Evolutionary conservation across 148 eudicot species (phyloP).

Genomic region (Silene latifolia): DNA sequence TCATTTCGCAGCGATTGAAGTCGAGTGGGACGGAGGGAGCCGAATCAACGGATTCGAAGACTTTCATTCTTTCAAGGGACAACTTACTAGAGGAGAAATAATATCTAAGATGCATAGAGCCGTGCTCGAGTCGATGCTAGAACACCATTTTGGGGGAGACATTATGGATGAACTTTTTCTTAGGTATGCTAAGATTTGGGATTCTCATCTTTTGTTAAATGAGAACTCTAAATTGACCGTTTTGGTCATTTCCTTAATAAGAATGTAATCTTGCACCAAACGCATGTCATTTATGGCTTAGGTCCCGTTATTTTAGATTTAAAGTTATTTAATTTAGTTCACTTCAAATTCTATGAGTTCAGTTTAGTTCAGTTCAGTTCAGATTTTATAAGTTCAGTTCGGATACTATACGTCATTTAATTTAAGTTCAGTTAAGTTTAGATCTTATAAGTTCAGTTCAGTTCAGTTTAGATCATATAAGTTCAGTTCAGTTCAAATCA

Average conservation of each 20-base stretch:
- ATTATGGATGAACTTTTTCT: slow-evolving; percentile 51
- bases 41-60: not conserved
- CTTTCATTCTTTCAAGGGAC: not conserved
- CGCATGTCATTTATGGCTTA: too few species aligned
- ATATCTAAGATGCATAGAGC: slow-evolving; percentile 55
- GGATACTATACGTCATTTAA: too few species aligned
- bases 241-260: slow-evolving; percentile 35
- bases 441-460: too few species aligned
- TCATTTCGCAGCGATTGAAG: slow-evolving; percentile 37
- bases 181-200: slow-evolving; percentile 37
- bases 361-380: too few species aligned
- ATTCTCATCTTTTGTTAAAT: slow-evolving; percentile 25
- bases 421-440: too few species aligned
- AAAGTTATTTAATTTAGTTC: too few species aligned
- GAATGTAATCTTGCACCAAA: not conserved
- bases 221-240: slow-evolving; percentile 15
- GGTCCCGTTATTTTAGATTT: too few species aligned
- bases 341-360: too few species aligned
- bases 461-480: too few species aligned
- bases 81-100: slow-evolving; percentile 36
- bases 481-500: too few species aligned
- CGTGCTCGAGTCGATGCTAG: slow-evolving; percentile 54
- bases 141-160: slow-evolving; percentile 44
- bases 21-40: slow-evolving; percentile 46
- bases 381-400: too few species aligned